Percentiles rank a stretch among this genome's conserved stretches.
Conservation (phyloP, 345 rosid species). For the Trapa incisa region DNA sequence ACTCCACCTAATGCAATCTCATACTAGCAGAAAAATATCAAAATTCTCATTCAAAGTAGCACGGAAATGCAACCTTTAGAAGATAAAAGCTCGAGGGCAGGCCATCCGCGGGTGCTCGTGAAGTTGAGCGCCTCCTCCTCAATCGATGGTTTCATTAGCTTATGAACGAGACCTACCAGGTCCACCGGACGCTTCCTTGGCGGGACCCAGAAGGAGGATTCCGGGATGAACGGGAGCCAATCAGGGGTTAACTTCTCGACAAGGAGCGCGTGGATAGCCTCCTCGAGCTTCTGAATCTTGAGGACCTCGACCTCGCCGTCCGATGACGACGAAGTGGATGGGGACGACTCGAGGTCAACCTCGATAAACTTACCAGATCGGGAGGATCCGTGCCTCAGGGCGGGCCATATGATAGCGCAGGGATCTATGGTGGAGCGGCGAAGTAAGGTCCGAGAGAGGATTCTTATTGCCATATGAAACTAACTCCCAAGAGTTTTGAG, state of each 20-base stretch:
- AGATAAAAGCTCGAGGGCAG: slow-evolving; percentile 16
- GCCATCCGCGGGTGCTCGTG: slow-evolving; percentile 28
- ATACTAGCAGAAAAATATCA: neutral
- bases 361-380: slow-evolving; percentile 19
- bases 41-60: neutral
- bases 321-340: slow-evolving; percentile 13
- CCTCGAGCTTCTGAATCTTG: slow-evolving; percentile 23
- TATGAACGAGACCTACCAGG: slow-evolving; percentile 14
- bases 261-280: slow-evolving; percentile 18
- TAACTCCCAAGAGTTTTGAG: neutral
- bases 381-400: slow-evolving; percentile 10
- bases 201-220: slow-evolving; percentile 43
- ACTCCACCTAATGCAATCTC: neutral
- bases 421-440: neutral
- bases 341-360: slow-evolving; percentile 20
- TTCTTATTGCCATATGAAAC: slow-evolving; percentile 5
- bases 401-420: neutral
- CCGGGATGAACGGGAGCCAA: slow-evolving; percentile 44
- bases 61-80: slow-evolving; percentile 11
- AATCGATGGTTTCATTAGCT: slow-evolving; percentile 10
- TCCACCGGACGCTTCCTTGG: slow-evolving; percentile 9
- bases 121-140: slow-evolving; percentile 21
- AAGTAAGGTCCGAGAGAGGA: slow-evolving; percentile 8
- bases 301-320: slow-evolving; percentile 9
- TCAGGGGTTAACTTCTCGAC: slow-evolving; percentile 32